Conservation (phyloP, 345 rosid species). For the Microcos paniculata region DNA sequence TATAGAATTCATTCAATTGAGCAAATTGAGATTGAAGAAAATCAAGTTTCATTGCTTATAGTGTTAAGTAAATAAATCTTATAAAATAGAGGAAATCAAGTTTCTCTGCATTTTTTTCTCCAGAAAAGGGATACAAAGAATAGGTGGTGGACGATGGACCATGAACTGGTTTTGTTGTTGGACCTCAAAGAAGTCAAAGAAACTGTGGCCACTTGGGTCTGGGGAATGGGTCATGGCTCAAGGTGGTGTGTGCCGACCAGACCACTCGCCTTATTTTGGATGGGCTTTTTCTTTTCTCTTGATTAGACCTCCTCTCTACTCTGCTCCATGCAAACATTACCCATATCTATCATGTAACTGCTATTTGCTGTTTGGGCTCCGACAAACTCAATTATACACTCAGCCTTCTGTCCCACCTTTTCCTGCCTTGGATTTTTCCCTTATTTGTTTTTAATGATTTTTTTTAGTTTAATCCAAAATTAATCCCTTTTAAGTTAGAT, state of each 20-base stretch:
- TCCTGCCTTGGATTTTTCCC: neutral
- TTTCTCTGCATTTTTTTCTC: too few relatives aligned
- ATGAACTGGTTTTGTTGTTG: neutral
- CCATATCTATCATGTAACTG: neutral
- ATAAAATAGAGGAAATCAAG: too few relatives aligned
- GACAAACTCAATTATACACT: neutral
- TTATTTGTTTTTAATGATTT: neutral
- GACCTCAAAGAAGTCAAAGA: neutral
- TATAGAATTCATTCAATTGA: too few relatives aligned
- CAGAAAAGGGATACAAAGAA: neutral
- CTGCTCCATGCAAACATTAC: slow-evolving; percentile 9
- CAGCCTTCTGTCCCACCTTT: neutral
- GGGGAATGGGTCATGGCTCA: neutral
- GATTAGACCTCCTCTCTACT: slow-evolving; percentile 10
- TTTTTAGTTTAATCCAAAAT: neutral
- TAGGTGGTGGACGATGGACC: neutral
- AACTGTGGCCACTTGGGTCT: neutral
- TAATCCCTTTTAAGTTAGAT: too few relatives aligned
- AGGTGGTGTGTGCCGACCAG: too few relatives aligned
- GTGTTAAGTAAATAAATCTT: too few relatives aligned
- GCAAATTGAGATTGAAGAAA: too few relatives aligned
- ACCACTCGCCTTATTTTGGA: neutral
- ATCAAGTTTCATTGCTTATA: too few relatives aligned
- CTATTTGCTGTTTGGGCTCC: neutral
- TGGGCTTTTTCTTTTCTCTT: neutral